Percentiles rank a stretch among this genome's conserved stretches.
Conservation (phyloP, 2,329 filamentous ascomycete genomes). For the Sclerotinia subarctica region DNA sequence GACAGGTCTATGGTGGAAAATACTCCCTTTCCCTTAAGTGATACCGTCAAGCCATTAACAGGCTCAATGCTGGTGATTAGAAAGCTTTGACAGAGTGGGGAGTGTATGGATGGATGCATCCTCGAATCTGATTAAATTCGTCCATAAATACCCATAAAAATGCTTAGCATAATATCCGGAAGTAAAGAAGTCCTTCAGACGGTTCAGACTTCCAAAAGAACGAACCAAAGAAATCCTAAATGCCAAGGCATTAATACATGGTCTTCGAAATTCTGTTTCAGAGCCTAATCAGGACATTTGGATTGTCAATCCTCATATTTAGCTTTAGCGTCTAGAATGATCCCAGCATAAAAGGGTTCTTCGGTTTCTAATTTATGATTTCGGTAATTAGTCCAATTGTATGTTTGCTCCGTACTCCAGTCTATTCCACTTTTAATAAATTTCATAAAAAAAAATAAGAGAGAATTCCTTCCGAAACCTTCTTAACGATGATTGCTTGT, state of each 20-base stretch:
- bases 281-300: neutral
- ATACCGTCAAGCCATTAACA: neutral
- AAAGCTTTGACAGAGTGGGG: neutral
- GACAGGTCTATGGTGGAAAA: neutral
- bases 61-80: neutral
- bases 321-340: neutral
- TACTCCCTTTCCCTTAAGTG: neutral
- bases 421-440: neutral
- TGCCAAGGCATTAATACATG: neutral
- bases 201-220: too few relatives aligned
- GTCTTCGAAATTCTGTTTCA: neutral
- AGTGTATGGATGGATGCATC: neutral
- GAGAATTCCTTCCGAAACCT: neutral
- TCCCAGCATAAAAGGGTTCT: neutral
- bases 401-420: neutral
- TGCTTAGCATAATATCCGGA: too few relatives aligned
- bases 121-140: neutral
- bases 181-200: too few relatives aligned
- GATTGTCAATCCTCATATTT: neutral
- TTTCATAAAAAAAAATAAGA: neutral
- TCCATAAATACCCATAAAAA: neutral
- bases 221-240: neutral
- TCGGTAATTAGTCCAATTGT: neutral
- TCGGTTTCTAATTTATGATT: neutral
- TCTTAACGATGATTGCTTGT: neutral